Evolutionary conservation across 2,329 filamentous ascomycete species (phyloP).

Genomic region (Cladosporium sphaerospermum): DNA sequence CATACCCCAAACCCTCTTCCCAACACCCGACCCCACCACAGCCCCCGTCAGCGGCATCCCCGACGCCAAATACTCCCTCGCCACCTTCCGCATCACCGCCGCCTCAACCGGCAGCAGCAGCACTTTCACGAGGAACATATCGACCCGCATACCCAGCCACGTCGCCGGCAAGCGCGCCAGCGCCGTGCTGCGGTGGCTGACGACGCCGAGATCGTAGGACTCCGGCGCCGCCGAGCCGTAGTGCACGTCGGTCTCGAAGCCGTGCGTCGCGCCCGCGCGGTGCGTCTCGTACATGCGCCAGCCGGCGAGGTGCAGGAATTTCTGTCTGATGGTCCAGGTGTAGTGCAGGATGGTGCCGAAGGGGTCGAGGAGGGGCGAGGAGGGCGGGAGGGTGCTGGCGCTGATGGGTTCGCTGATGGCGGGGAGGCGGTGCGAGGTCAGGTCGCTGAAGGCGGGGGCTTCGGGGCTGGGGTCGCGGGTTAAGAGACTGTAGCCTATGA

Average conservation of each 20-base stretch:
- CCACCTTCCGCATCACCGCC: constrained; percentile 20
- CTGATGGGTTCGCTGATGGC: constrained; percentile 14
- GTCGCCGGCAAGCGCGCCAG: constrained; percentile 21
- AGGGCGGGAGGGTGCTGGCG: not conserved
- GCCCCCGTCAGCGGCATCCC: constrained; percentile 10
- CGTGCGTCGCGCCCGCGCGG: not conserved
- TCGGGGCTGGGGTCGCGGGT: constrained; percentile 5
- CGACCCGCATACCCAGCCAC: constrained; percentile 18
- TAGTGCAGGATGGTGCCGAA: constrained; percentile 21
- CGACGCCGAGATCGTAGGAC: not conserved
- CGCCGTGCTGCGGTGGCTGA: constrained; percentile 12
- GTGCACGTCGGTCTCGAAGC: constrained; percentile 1
- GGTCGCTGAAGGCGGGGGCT: constrained; percentile 12
- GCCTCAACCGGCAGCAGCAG: constrained; percentile 23
- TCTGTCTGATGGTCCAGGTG: constrained; percentile 15
- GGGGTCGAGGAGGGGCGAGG: constrained; percentile 14
- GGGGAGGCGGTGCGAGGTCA: constrained; percentile 21
- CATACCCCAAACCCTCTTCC: not conserved
- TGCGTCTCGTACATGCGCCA: constrained; percentile 17
- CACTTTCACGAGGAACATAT: constrained; percentile 18
- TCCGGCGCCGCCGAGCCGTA: not conserved
- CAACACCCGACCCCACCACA: not conserved
- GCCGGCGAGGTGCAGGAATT: constrained; percentile 18
- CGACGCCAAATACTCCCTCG: constrained; percentile 16
- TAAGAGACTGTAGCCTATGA: constrained; percentile 4